phyloP scores from a whole-genome alignment of 495 filamentous ascomycete species.

The Bombardia bombarda region DNA sequence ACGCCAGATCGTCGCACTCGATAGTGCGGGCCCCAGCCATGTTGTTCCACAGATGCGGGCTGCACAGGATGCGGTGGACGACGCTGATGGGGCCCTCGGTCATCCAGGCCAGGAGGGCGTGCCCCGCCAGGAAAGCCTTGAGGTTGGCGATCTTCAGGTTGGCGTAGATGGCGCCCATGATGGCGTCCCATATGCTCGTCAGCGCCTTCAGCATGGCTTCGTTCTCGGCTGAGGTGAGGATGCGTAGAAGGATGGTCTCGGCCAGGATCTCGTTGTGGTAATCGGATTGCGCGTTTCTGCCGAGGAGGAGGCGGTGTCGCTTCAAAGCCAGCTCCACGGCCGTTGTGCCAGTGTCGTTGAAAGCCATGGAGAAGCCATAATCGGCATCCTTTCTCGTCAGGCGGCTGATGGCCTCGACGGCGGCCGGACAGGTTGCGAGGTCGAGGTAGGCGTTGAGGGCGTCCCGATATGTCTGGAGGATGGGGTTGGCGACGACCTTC shows the following conservation, averaged over 20 bases:
- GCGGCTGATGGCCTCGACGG: not conserved
- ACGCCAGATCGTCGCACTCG: not conserved
- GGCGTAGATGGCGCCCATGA: not conserved
- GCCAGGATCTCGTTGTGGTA: not conserved
- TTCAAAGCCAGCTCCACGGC: not conserved
- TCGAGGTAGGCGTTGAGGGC: not conserved
- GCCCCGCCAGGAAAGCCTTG: not conserved
- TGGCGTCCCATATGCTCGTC: not conserved
- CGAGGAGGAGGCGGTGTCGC: not conserved
- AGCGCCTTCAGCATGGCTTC: not conserved
- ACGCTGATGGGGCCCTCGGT: not conserved
- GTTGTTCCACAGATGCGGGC: not conserved
- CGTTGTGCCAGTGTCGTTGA: not conserved
- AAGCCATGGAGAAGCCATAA: no score
- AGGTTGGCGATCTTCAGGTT: not conserved
- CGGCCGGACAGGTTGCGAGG: not conserved
- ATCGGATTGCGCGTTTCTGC: not conserved
- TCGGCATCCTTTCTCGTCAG: no score
- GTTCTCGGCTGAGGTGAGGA: not conserved
- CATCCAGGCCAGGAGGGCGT: not conserved
- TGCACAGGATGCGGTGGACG: not conserved
- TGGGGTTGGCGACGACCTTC: not conserved
- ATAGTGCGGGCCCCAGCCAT: not conserved
- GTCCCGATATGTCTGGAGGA: not conserved
- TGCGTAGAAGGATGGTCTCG: not conserved